Conservation (phyloP, 768 basidiomycete species). For the Boletus sp. region DNA sequence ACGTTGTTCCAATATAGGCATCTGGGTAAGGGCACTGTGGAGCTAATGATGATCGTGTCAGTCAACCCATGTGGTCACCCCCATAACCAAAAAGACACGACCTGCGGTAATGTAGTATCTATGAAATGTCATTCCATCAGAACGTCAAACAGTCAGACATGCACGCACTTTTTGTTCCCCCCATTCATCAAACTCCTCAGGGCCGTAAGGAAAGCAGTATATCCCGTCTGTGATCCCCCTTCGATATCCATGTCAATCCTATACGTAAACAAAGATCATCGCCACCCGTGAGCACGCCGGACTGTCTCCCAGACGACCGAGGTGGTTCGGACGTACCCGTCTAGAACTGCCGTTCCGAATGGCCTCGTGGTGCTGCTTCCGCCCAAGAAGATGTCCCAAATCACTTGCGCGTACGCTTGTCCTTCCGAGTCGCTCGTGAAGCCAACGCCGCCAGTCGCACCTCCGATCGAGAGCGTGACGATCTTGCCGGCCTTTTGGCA, state of each 20-base stretch:
- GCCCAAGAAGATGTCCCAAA: constrained; percentile 69
- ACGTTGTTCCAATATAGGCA: constrained; percentile 39
- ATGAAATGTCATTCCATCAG: not conserved
- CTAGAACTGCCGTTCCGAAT: constrained; percentile 67
- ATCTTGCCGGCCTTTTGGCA: constrained; percentile 67
- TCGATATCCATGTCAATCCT: constrained; percentile 49
- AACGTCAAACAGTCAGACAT: not conserved
- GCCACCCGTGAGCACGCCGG: not conserved
- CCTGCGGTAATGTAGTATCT: constrained; percentile 47
- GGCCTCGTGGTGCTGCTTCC: constrained; percentile 60
- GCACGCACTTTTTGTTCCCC: constrained; percentile 26
- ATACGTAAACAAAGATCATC: not conserved
- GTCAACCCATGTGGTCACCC: not conserved
- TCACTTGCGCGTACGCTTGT: constrained; percentile 54
- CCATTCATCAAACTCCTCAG: constrained; percentile 27
- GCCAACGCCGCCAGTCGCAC: constrained; percentile 57
- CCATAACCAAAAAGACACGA: not conserved
- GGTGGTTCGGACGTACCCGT: constrained; percentile 47
- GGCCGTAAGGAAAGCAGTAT: constrained; percentile 28
- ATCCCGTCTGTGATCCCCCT: constrained; percentile 35
- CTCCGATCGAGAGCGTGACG: constrained; percentile 57
- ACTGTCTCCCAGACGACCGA: constrained; percentile 4
- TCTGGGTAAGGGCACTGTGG: constrained; percentile 50
- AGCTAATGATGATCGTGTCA: constrained; percentile 14
- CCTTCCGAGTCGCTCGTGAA: constrained; percentile 61